Evolutionary conservation across 1,284 basidiomycete genomes (phyloP), one percentile per base, ranked within the genome.

Genomic region (Cerioporus squamosus): DNA sequence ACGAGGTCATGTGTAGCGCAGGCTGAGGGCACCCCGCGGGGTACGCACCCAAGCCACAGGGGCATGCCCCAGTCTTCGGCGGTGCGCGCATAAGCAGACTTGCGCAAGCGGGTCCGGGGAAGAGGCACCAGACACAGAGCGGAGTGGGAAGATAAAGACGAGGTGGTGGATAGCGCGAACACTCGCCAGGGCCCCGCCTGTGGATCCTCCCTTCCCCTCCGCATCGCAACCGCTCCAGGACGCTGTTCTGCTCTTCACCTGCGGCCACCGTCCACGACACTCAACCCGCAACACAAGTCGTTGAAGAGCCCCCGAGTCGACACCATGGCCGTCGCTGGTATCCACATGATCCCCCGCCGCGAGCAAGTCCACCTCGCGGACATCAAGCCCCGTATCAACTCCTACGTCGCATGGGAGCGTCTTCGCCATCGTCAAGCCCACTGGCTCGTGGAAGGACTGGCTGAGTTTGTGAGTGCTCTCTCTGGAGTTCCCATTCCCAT

Each of bases 361-460:
- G 60, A 68, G 18, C 57, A 61, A 24, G 55, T 66, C 33, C 66
- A 68, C 50, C 57, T 63, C 40, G 67, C 64, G 29, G 67, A 68
- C 38, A 54, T 66, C 44, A 54, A 54, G 53, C 62, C 61, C 5
- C 80, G 77, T 23, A 70, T 77, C 18, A 69, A 64, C 26, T 63
- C 79, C 46, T 75, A 83, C 64, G 63, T 68, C 3, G 63, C 70
- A 24, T 88, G 86, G 83, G 86, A 88, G 66, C 79, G 74, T 44
- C 68, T 75, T 60, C 77, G 84, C 40, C 80, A 85, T 63, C 75
- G 69, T 29, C 71, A 77, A 45, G 70, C 79, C 2, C 84, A 85
- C 61, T 80, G 81, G 79, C 58, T 81, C 1, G 75, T 81, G 18
- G 83, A 89, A 68, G 78, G 82, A 64, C 74, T 84, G 23, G 86